phyloP scores from a whole-genome alignment of 129 eudicot species.

The Chrysanthemum makinoi region DNA sequence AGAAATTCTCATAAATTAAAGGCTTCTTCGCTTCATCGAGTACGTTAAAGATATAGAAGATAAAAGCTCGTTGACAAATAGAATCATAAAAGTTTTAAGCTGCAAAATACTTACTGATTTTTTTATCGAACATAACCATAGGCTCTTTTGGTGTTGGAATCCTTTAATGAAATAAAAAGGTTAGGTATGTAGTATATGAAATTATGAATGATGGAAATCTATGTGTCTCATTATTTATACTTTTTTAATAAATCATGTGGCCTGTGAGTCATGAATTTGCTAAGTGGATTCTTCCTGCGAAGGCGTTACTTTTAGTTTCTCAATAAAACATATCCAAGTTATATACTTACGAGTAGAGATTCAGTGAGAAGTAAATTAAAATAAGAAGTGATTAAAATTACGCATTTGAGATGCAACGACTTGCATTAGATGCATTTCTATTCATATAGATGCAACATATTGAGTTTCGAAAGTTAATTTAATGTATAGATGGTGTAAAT shows the following conservation, averaged over 20 bases:
- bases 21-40: too few relatives aligned
- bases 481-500: too few relatives aligned
- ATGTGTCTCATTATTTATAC: not conserved
- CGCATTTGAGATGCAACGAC: too few relatives aligned
- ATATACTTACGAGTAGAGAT: not conserved
- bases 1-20: too few relatives aligned
- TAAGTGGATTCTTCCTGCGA: constrained; percentile 21
- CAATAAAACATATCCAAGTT: not conserved
- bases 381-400: too few relatives aligned
- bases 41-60: not conserved
- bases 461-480: too few relatives aligned
- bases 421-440: too few relatives aligned
- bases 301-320: constrained; percentile 8
- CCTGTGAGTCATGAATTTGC: constrained; percentile 27
- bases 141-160: constrained; percentile 16
- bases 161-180: constrained; percentile 25
- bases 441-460: too few relatives aligned
- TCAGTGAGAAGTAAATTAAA: too few relatives aligned
- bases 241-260: constrained; percentile 30
- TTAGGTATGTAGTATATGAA: constrained; percentile 21
- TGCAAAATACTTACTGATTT: too few relatives aligned
- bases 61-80: too few relatives aligned
- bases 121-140: not conserved
- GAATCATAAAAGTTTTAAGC: too few relatives aligned
- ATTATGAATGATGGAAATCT: constrained; percentile 1